Evolutionary conservation across 768 basidiomycete genomes (phyloP).

Genomic region (Leccinum boreale): DNA sequence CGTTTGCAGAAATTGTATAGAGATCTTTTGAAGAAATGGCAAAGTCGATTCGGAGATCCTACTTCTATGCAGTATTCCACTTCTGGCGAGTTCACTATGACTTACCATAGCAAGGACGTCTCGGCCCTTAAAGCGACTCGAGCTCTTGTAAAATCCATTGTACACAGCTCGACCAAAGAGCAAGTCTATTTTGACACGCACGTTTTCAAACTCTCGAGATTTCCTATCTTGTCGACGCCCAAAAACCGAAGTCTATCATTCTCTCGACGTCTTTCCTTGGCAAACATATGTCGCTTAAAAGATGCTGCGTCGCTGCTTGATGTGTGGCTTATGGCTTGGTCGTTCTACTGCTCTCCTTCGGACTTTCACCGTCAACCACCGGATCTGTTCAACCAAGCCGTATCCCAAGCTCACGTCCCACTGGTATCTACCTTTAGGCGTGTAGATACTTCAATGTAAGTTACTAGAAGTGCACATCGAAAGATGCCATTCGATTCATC

Average conservation of each 20-base stretch:
- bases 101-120: slow-evolving; percentile 63
- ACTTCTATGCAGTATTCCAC: slow-evolving; percentile 62
- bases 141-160: slow-evolving; percentile 54
- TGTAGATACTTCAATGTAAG: too few relatives aligned
- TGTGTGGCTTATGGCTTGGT: slow-evolving; percentile 75
- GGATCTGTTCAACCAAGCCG: slow-evolving; percentile 46
- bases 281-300: slow-evolving; percentile 76
- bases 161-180: slow-evolving; percentile 73
- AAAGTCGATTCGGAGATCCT: slow-evolving; percentile 37
- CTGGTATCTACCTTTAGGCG: slow-evolving; percentile 52
- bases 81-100: slow-evolving; percentile 47
- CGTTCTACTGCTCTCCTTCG: slow-evolving; percentile 72
- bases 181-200: slow-evolving; percentile 75
- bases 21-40: slow-evolving; percentile 55
- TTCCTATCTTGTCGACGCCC: slow-evolving; percentile 85
- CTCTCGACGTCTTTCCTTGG: slow-evolving; percentile 85
- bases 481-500: too few relatives aligned
- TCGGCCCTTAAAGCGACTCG: slow-evolving; percentile 81
- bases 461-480: too few relatives aligned
- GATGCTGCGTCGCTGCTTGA: slow-evolving; percentile 81
- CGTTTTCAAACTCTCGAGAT: slow-evolving; percentile 69
- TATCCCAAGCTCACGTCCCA: slow-evolving; percentile 73
- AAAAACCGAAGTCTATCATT: slow-evolving; percentile 63
- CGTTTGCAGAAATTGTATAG: slow-evolving; percentile 54
- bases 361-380: slow-evolving; percentile 90